These are phyloP conservation scores for Cutaneotrichosporon spelunceum DNA, from an alignment of 1,284 basidiomycete species.

Conservation along the genomic window DNA sequence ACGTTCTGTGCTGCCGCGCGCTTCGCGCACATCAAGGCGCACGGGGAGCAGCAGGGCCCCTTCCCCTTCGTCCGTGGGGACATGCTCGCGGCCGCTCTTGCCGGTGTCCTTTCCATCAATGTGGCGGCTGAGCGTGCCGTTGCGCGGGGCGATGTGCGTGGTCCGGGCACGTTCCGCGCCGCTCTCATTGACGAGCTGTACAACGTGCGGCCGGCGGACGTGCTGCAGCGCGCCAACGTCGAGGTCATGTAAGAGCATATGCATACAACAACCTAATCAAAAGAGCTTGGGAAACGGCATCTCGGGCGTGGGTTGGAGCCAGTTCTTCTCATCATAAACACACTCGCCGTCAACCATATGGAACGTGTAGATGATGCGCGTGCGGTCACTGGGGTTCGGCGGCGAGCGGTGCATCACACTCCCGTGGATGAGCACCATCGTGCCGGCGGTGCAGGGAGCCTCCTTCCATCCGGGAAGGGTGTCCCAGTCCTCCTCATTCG, in stretches of 20 bases:
- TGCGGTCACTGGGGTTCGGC: constrained; percentile 63
- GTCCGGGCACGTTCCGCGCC: constrained; percentile 82
- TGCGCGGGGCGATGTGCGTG: constrained; percentile 64
- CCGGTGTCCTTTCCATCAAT: constrained; percentile 68
- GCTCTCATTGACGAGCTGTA: constrained; percentile 81
- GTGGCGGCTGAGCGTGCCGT: constrained; percentile 80
- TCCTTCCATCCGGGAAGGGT: constrained; percentile 63
- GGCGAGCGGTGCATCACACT: constrained; percentile 84
- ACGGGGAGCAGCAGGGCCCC: constrained; percentile 10
- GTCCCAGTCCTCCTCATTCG: constrained; percentile 56
- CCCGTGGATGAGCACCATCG: constrained; percentile 79
- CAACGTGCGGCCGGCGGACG: constrained; percentile 59
- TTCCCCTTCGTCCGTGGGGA: constrained; percentile 62
- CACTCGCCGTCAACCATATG: constrained; percentile 61
- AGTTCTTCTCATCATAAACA: constrained; percentile 49
- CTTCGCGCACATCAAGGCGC: constrained; percentile 34
- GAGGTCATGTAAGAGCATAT: constrained; percentile 27
- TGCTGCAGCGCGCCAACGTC: constrained; percentile 58
- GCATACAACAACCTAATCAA: constrained; percentile 2
- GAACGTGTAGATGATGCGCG: constrained; percentile 89
- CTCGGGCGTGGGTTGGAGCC: constrained; percentile 70
- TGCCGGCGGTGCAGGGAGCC: constrained; percentile 68
- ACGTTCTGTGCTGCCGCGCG: constrained; percentile 71
- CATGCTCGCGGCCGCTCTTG: constrained; percentile 69
- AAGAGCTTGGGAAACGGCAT: constrained; percentile 63